Evolutionary conservation across 176 grass and related monocot genomes (phyloP).

Genomic region (Cenchrus americanus): DNA sequence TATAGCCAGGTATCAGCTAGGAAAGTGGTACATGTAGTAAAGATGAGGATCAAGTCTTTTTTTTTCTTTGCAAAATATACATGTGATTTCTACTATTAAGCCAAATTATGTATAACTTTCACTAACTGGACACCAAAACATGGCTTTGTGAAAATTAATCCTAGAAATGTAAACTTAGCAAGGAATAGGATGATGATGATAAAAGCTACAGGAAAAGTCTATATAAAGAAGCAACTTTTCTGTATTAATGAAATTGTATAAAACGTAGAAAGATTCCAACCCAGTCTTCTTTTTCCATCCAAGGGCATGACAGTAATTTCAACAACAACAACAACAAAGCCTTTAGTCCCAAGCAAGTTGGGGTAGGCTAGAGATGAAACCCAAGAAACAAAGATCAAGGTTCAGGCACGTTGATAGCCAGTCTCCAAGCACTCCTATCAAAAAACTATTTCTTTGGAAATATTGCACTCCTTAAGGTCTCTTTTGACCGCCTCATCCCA

Average conservation of each 20-base stretch:
- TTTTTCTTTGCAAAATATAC: neutral
- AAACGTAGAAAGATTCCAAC: neutral
- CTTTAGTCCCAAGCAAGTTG: too few species aligned
- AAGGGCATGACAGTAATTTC: too few species aligned
- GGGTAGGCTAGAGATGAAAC: too few species aligned
- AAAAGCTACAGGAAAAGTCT: neutral
- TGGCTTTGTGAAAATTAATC: neutral
- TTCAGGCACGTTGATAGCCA: too few species aligned
- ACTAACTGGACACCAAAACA: neutral
- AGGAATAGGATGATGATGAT: constrained; percentile 10
- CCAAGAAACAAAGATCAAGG: too few species aligned
- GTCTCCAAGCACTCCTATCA: too few species aligned
- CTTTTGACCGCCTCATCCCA: too few species aligned
- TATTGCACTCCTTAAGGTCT: too few species aligned
- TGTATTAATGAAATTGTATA: neutral
- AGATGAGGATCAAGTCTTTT: neutral
- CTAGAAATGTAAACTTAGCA: neutral
- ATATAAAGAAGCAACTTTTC: neutral
- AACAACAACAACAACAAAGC: too few species aligned
- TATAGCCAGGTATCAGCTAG: too few species aligned
- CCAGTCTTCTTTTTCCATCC: neutral
- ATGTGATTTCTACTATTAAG: neutral
- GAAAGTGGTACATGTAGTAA: neutral
- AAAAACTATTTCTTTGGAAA: too few species aligned
- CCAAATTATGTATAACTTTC: neutral